Evolutionary conservation across 2,329 filamentous ascomycete species (phyloP), one percentile per base, ranked within the genome.

Genomic region (Diplodia sapinea): DNA sequence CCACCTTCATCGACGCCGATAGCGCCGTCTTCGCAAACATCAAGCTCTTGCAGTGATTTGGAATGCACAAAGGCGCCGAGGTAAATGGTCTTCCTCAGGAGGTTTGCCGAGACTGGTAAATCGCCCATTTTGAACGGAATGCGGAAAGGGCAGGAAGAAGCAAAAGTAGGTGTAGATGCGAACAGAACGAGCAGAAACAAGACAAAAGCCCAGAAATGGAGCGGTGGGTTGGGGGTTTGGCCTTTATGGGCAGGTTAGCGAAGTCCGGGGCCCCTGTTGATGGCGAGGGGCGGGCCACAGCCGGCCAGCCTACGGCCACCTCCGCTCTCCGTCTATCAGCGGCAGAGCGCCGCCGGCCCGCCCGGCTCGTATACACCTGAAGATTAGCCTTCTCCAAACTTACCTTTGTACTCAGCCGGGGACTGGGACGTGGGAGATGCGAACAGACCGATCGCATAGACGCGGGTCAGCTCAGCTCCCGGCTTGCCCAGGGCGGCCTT

Each of bases 61-160:
- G 76, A 86, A 74, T 90, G 86, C 13, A 89, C 84, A 73, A 91
- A 90, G 0, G 86, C 83, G 13, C 89, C 89, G 23, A 83, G 70
- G 72, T 88, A 91, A 55, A 91, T 47, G 20, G 65, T 29, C 55
- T 67, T 67, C 20, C 29, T 9, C 29, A 66, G 38, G 12, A 47
- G 13, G 47, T 7, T 38, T 9, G 43, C n/a, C 11, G 59, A 26
- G 8, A 33, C 38, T 3, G 63, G 49, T 11, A 55, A n/a, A 12
- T 66, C 64, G 23, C 52, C 52, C 64, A 66, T 66, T 17, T 20
- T 29, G 52, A 65, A 56, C 3, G 51, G 17, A 47, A 5, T 6
- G 8, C 9, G 23, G 36, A 65, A 13, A 13, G 31, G 15, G 31
- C 56, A 47, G n/a, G 20, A 20, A 49, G 20, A 20, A 20, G 57